Conservation (phyloP, 805 yeast species). For the Cyberlindnera petersonii region DNA sequence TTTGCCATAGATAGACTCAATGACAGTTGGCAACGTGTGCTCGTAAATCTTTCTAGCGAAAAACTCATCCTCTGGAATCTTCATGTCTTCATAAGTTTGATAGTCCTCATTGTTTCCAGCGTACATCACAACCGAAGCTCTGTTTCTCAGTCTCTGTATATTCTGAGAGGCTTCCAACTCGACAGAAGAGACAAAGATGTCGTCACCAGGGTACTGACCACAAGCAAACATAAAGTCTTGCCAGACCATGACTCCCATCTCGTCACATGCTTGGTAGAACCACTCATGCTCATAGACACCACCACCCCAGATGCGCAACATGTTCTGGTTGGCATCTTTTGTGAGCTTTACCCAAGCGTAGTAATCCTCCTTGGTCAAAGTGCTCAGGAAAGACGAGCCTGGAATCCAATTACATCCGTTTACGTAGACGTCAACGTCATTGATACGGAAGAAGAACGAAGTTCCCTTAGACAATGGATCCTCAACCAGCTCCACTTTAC, state of each 20-base stretch:
- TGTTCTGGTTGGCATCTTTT: constrained; percentile 17
- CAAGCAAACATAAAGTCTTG: constrained; percentile 59
- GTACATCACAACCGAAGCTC: constrained; percentile 33
- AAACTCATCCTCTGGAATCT: constrained; percentile 15
- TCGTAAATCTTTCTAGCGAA: constrained; percentile 19
- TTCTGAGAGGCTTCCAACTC: constrained; percentile 37
- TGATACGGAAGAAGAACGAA: constrained; percentile 19
- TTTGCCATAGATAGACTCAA: constrained; percentile 45
- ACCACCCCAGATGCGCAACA: constrained; percentile 24
- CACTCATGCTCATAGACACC: constrained; percentile 19
- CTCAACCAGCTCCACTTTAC: constrained; percentile 17
- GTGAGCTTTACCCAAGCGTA: constrained; percentile 11
- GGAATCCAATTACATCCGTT: constrained; percentile 25
- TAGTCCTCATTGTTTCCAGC: constrained; percentile 24
- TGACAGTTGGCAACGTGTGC: constrained; percentile 32
- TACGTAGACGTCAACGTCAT: constrained; percentile 13
- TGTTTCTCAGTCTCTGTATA: constrained; percentile 38
- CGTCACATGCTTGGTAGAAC: constrained; percentile 17
- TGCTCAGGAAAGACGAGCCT: constrained; percentile 13
- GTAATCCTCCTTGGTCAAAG: constrained; percentile 14
- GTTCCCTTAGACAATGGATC: constrained; percentile 12
- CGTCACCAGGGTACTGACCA: constrained; percentile 48
- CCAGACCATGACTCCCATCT: constrained; percentile 40
- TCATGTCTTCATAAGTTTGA: constrained; percentile 13
- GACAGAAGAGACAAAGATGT: constrained; percentile 34